Conservation (phyloP, 495 filamentous ascomycete species). For the Staphylotrichum tortipilum region DNA sequence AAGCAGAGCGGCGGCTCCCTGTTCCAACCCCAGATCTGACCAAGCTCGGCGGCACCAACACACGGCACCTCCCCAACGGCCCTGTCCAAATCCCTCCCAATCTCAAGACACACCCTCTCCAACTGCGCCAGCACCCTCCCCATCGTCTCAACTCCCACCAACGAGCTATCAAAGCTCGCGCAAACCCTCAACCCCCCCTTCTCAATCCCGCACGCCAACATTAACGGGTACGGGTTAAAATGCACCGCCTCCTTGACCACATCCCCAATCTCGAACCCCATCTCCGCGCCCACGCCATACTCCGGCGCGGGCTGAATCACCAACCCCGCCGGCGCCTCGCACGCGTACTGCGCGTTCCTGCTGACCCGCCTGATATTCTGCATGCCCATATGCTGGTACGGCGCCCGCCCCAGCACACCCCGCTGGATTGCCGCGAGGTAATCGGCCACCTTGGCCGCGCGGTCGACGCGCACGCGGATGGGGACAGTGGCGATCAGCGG, state of each 20-base stretch:
- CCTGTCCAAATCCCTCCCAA: conserved; percentile 1
- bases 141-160: conserved; percentile 2
- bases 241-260: conserved; percentile 10
- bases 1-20: not conserved
- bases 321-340: conserved; percentile 45
- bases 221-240: conserved; percentile 15
- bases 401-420: conserved; percentile 42
- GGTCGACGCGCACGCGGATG: conserved; percentile 31
- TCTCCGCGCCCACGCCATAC: conserved; percentile 20
- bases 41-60: not conserved
- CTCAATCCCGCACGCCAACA: conserved; percentile 12
- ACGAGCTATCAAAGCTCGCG: conserved; percentile 12
- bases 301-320: conserved; percentile 39
- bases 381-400: conserved; percentile 60
- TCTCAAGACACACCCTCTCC: conserved; percentile 6
- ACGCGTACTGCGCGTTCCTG: conserved; percentile 53
- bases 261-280: conserved; percentile 28
- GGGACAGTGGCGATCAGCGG: conserved; percentile 53
- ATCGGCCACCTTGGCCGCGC: not conserved
- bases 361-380: conserved; percentile 58
- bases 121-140: conserved; percentile 10
- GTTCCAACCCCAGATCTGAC: conserved; percentile 13
- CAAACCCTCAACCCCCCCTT: conserved; percentile 7
- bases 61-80: not conserved
- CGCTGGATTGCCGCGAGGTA: conserved; percentile 47